Conservation (phyloP, 2,329 filamentous ascomycete species). For the Ampelomyces quisqualis region DNA sequence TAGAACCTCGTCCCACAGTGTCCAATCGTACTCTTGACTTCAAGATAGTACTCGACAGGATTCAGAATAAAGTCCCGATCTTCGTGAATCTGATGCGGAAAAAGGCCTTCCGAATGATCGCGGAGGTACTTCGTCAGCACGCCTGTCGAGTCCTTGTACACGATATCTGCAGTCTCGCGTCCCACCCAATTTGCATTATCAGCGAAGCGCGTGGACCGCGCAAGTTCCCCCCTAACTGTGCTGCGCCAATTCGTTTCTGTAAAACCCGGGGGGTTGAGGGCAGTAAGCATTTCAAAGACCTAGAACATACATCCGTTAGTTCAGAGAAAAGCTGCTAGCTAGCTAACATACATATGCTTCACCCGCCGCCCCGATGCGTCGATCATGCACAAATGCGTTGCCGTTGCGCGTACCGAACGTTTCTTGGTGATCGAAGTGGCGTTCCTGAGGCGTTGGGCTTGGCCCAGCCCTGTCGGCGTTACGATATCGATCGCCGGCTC, state of each 20-base stretch:
- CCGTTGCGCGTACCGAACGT: slow-evolving; percentile 12
- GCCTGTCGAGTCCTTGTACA: slow-evolving; percentile 46
- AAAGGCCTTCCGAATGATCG: slow-evolving; percentile 11
- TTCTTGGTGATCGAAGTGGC: slow-evolving; percentile 3
- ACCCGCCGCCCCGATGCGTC: slow-evolving; percentile 24
- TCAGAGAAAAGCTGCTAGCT: neutral
- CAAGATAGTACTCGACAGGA: slow-evolving; percentile 49
- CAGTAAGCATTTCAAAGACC: slow-evolving; percentile 48
- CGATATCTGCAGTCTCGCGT: slow-evolving; percentile 52
- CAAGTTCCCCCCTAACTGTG: slow-evolving; percentile 49
- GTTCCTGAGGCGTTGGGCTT: neutral
- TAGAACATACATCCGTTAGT: slow-evolving; percentile 19
- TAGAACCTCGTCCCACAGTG: slow-evolving; percentile 48
- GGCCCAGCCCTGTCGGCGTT: neutral
- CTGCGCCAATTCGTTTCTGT: slow-evolving; percentile 51
- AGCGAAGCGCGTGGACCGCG: slow-evolving; percentile 45
- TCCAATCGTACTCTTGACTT: slow-evolving; percentile 54
- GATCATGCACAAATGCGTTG: slow-evolving; percentile 10
- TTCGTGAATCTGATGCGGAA: slow-evolving; percentile 36
- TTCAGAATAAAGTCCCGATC: slow-evolving; percentile 24
- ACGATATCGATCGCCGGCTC: neutral
- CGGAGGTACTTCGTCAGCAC: slow-evolving; percentile 40
- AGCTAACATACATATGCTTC: slow-evolving; percentile 23
- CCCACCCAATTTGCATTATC: slow-evolving; percentile 47
- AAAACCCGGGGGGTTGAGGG: slow-evolving; percentile 42